Conservation (phyloP, 257 asterid genomes). For the Oldenlandia corymbosa region DNA sequence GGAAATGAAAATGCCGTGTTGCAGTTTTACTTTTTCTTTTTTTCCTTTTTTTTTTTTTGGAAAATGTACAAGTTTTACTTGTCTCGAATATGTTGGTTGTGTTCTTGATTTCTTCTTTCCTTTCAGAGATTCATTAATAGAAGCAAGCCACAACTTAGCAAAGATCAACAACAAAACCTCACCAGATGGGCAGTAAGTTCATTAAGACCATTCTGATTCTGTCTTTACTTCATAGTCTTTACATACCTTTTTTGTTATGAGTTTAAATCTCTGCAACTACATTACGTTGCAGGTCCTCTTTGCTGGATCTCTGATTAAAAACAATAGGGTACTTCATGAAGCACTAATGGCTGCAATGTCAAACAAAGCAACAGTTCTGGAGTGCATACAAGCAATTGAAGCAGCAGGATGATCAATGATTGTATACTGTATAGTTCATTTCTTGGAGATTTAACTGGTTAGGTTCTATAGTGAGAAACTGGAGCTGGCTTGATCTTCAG, state of each 20-base stretch:
- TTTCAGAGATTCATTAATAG: constrained; percentile 86
- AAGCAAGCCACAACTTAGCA: constrained; percentile 76
- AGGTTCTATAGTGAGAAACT: not conserved
- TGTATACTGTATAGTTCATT: not conserved
- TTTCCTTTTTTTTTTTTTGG: too few relatives aligned
- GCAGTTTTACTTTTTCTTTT: not conserved
- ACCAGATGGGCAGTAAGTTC: constrained; percentile 97
- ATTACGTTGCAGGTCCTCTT: constrained; percentile 54
- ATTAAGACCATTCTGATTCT: not conserved
- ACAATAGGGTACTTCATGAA: constrained; percentile 58
- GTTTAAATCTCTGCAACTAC: not conserved
- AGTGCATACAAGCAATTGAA: constrained; percentile 94
- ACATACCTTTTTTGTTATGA: not conserved
- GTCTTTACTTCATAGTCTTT: too few relatives aligned
- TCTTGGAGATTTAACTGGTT: not conserved
- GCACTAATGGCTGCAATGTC: constrained; percentile 74
- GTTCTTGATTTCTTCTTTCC: not conserved
- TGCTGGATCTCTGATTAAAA: constrained; percentile 78
- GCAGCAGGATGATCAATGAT: constrained; percentile 30
- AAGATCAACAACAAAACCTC: constrained; percentile 92
- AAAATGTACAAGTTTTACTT: too few relatives aligned
- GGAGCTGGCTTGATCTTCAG: not conserved
- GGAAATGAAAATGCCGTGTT: not conserved
- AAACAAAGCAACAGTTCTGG: constrained; percentile 70
- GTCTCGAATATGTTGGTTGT: too few relatives aligned